phyloP scores from a whole-genome alignment of 495 filamentous ascomycete species.

The Neurospora sp. region DNA sequence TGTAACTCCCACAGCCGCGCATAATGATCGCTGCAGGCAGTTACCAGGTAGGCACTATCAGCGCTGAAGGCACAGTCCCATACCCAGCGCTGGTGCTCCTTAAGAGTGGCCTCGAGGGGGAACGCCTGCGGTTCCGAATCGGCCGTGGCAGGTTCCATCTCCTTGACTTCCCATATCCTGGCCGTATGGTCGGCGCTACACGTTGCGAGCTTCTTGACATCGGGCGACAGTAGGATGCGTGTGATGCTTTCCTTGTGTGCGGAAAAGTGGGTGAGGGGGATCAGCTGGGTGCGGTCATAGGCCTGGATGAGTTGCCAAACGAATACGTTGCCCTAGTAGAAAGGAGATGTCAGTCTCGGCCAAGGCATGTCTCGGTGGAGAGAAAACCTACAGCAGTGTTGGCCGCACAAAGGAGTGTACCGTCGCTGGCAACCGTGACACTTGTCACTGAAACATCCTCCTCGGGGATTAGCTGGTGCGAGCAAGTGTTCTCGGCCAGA shows the following conservation, averaged over 20 bases:
- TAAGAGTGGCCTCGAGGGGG: constrained; percentile 78
- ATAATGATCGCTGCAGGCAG: constrained; percentile 94
- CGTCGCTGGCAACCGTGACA: constrained; percentile 93
- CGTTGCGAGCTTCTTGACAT: constrained; percentile 93
- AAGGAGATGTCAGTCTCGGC: not conserved
- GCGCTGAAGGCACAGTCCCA: constrained; percentile 99
- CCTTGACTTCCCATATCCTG: constrained; percentile 89
- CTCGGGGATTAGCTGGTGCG: constrained; percentile 91
- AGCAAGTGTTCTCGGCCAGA: constrained; percentile 91
- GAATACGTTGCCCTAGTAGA: constrained; percentile 78
- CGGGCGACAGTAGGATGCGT: constrained; percentile 87
- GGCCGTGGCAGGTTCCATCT: constrained; percentile 38
- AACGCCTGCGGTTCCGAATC: constrained; percentile 39
- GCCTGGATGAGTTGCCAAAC: constrained; percentile 87
- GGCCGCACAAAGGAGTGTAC: constrained; percentile 86
- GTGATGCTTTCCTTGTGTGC: constrained; percentile 93
- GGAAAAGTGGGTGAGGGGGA: constrained; percentile 85
- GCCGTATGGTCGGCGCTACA: constrained; percentile 97
- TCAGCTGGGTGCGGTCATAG: constrained; percentile 73
- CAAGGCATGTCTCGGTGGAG: not conserved
- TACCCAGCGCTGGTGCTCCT: constrained; percentile 96
- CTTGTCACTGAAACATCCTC: constrained; percentile 87
- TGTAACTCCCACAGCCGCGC: constrained; percentile 90
- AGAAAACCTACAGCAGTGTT: constrained; percentile 65
- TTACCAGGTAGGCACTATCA: constrained; percentile 94